Base-by-base conservation (phyloP, 2,329 filamentous ascomycete species). In the Diaporthe sp. region DNA sequence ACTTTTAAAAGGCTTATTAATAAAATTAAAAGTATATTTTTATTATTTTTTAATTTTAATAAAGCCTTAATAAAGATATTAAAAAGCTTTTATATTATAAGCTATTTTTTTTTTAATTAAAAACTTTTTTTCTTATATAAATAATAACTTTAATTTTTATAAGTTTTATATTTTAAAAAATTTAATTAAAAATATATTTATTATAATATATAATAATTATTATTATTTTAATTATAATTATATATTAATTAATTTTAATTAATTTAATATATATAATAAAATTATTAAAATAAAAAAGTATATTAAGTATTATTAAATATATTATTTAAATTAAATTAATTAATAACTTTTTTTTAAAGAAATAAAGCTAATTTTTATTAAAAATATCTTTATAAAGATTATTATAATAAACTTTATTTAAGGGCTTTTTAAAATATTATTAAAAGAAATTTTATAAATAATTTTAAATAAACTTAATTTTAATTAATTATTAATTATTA, bases 211-310 rank as follows among this genome's bases (percentile, higher is more conserved):
- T 53, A 53, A 53, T 53, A 53, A 25, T n/a, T n/a, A 12, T 10
- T 53, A 53, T 53, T 53, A 53, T 12, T 25, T 53, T 53, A 53
- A 53, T n/a, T 53, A 53, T 25, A 53, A 53, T 25, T 53, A 53
- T 25, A 53, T 53, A 53, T 25, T 53, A 10, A 2, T 5, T n/a
- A 53, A 53, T 12, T 25, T 53, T n/a, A n/a, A 53, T 53, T 10
- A 53, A n/a, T 53, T 53, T 53, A 53, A 53, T 53, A 53, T 53
- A 25, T 53, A 53, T 12, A 53, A 53, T 25, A 53, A n/a, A 53
- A 9, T 4, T 49, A 53, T n/a, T 25, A n/a, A 42, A 17, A 42
- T 37, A 42, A 13, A 42, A 2, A 17, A 42, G 17, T 42, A 42
- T 42, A 42, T 42, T 13, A 42, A 42, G 1, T 42, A 42, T 42